Evolutionary conservation across 345 rosid species (phyloP).

Genomic region (Eucalyptus dawsonii): DNA sequence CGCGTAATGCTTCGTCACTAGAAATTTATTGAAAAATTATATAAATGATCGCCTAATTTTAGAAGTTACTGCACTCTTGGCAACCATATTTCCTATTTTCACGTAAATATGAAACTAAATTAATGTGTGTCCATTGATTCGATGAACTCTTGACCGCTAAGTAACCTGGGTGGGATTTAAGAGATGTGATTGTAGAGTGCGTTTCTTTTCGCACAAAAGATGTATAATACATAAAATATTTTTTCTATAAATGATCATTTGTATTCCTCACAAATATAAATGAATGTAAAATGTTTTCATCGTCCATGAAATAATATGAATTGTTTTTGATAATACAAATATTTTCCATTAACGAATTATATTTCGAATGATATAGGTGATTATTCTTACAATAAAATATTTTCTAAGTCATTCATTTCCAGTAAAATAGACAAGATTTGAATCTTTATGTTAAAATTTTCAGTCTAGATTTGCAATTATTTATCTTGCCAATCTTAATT

Average conservation of each 20-base stretch:
- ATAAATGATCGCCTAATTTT: background rate
- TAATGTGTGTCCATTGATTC: too few relatives aligned
- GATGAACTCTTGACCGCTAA: accelerated
- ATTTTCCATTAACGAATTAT: background rate
- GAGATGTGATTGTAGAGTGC: background rate
- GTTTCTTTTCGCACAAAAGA: accelerated
- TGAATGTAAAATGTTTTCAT: too few relatives aligned
- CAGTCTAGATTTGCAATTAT: background rate
- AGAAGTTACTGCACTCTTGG: accelerated
- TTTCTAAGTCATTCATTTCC: background rate
- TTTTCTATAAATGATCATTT: background rate
- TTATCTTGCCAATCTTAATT: background rate
- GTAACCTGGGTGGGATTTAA: accelerated
- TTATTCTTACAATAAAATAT: background rate
- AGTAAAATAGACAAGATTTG: accelerated
- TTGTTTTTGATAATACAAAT: background rate
- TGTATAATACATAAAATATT: background rate
- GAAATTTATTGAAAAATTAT: background rate
- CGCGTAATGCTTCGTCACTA: background rate
- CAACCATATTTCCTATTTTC: too few relatives aligned
- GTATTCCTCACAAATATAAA: background rate
- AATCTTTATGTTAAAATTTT: background rate
- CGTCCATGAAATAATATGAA: background rate
- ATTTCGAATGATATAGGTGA: accelerated
- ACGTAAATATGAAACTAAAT: too few relatives aligned